Base-by-base conservation (phyloP, 495 filamentous ascomycete species). In the Aspergillus ellipticus region DNA sequence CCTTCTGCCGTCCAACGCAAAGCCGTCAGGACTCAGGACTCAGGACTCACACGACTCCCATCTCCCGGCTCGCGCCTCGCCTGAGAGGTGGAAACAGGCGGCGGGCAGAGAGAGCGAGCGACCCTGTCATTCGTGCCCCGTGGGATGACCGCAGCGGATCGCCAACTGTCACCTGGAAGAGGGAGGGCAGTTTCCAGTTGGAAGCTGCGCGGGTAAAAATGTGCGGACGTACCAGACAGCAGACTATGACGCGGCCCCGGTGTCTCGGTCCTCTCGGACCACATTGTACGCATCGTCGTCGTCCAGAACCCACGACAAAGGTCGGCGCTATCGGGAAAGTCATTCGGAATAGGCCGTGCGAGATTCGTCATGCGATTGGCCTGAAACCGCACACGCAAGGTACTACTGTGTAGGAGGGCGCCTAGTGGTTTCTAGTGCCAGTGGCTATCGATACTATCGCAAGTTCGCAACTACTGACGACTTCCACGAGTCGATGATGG, bases 191-290 rank as follows among this genome's bases (percentile, higher is more conserved):
- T n/a, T 28, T 28, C 24, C 24, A 28, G 8, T 24, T 24, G 45
- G 45, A 28, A 28, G 11, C 15, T 16, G 43, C 15, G 20, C 22
- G 24, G 45, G 45, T 48, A 16, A 28, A 28, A 28, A 28, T 4
- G 45, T 13, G 45, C 22, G 45, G 13, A 16, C 6, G 26, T 29
- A 28, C 45, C 22, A 16, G 24, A 10, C 7, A 24, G n/a, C 28
- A 48, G 45, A 28, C 45, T 48, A 48, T 48, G 45, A 48, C 45
- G 45, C 45, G 45, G 45, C 45, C 45, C 24, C 24, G 26, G 26
- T 48, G 6, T 45, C 24, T 28, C 24, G 24, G 24, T 28, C 24
- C 24, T 13, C 35, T 13, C 35, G 35, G 35, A 39, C 35, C 35
- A 39, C 35, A 15, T 39, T 39, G 35, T n/a, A 39, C 35, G 35